A percentile compares a stretch with the other conserved stretches of the same genome.
Conservation (phyloP, 345 rosid genomes). For the Kandelia obovata region DNA sequence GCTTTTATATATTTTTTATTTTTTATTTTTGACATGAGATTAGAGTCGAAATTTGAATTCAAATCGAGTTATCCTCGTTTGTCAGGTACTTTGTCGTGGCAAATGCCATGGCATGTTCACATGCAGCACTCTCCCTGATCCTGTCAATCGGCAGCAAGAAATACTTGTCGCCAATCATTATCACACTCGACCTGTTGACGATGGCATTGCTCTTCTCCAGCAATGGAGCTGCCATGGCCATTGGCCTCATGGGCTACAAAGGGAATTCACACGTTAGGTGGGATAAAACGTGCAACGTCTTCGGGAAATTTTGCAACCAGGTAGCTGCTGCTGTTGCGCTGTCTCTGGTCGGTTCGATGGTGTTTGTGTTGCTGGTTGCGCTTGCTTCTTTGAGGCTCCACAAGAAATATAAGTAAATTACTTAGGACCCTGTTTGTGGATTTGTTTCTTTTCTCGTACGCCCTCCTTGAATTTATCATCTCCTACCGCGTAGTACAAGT, state of each 20-base stretch:
- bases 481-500: too few relatives aligned
- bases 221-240: constrained; percentile 50
- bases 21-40: too few relatives aligned
- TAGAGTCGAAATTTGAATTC: too few relatives aligned
- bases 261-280: constrained; percentile 69
- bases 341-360: constrained; percentile 39
- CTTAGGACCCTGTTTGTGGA: not conserved
- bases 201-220: constrained; percentile 56
- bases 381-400: constrained; percentile 31
- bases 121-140: constrained; percentile 45
- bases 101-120: constrained; percentile 55
- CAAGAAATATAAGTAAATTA: constrained; percentile 10
- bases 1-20: too few relatives aligned
- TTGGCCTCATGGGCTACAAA: constrained; percentile 48
- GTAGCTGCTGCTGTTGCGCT: constrained; percentile 33
- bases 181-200: constrained; percentile 43
- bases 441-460: too few relatives aligned
- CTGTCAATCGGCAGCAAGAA: constrained; percentile 31
- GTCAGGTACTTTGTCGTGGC: constrained; percentile 49
- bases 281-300: constrained; percentile 54
- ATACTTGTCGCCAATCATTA: constrained; percentile 14
- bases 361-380: constrained; percentile 45
- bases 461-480: not conserved
- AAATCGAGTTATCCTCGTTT: not conserved
- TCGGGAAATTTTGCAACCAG: constrained; percentile 53